Base-by-base conservation (phyloP, 2,329 filamentous ascomycete species). In the Stromatinia cepivora region DNA sequence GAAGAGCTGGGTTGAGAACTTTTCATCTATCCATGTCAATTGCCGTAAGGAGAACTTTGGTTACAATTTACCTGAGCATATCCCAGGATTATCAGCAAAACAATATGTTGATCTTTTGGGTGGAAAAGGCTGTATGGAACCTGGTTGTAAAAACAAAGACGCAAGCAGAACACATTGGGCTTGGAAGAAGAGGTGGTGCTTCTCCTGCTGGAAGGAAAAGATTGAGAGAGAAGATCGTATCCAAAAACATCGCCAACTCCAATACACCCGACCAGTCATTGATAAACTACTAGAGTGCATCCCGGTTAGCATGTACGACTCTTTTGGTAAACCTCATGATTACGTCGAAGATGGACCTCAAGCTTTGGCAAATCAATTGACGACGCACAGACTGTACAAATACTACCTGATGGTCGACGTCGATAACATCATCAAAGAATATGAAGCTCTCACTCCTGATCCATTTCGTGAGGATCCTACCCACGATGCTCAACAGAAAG, bases 181-280 rank as follows among this genome's bases (percentile, higher is more conserved):
- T n/a, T 78, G 76, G 76, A 64, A 70, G 25, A 75, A 76, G 70
- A 70, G 77, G 71, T 77, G 75, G 74, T 78, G 77, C 63, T 66
- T 65, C 39, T 42, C 64, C 4, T 77, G 76, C 57, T 78, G 76
- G 76, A 72, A 72, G 62, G 59, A 31, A 5, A 76, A 74, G 59
- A 75, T 78, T 36, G 72, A 75, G 58, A 73, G 76, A 64, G 76
- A 77, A 59, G 76, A 77, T 71, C 72, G 73, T 22, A 66, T 77
- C n/a, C 48, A 76, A 9, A 77, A 77, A 70, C 70, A 69, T 34
- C 71, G 69, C 20, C 72, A 75, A 39, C 69, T 67, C 36, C 57
- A 72, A 17, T 73, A 73, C 61, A 58, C 69, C 13, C 72, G 75
- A 6, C 64, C 67, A 25, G 69, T 69, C 11, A 58, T 78, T 2